phyloP scores from a whole-genome alignment of 2,329 filamentous ascomycete species.

The Parastagonospora nodorum region DNA sequence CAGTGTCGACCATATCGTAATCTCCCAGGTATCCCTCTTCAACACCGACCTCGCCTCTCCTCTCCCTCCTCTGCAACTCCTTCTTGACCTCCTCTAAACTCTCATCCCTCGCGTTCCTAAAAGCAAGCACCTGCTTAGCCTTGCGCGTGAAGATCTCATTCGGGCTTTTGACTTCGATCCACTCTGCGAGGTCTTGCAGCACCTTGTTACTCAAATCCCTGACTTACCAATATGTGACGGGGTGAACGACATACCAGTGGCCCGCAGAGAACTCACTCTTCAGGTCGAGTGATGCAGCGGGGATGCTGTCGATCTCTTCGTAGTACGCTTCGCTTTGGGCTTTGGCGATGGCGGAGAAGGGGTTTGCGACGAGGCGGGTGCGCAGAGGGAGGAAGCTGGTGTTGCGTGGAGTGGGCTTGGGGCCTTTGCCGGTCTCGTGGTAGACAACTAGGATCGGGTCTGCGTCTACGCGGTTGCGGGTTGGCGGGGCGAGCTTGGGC shows the following conservation, averaged over 20 bases:
- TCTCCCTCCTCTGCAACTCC: constrained; percentile 7
- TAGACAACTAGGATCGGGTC: neutral
- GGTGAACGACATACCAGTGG: constrained; percentile 18
- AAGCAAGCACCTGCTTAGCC: constrained; percentile 4
- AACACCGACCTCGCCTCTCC: neutral
- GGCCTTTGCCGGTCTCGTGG: constrained; percentile 1
- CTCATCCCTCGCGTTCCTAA: constrained; percentile 7
- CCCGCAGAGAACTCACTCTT: constrained; percentile 2
- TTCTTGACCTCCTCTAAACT: constrained; percentile 9
- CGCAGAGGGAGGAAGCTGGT: neutral
- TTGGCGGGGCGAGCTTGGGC: neutral
- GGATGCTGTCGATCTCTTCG: constrained; percentile 19
- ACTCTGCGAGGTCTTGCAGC: constrained; percentile 9
- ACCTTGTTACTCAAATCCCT: constrained; percentile 6
- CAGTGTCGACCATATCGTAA: neutral
- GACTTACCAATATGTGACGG: constrained; percentile 5
- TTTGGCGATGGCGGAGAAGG: constrained; percentile 1
- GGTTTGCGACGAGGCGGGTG: neutral
- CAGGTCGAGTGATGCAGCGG: constrained; percentile 5
- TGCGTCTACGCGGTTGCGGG: constrained; percentile 7
- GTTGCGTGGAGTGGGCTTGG: neutral
- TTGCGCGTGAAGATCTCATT: constrained; percentile 5
- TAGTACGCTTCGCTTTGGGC: constrained; percentile 17
- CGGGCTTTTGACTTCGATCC: constrained; percentile 9
- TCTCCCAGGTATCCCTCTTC: constrained; percentile 10